Conservation (phyloP, 345 rosid genomes). For the Raphanus raphanistrum region DNA sequence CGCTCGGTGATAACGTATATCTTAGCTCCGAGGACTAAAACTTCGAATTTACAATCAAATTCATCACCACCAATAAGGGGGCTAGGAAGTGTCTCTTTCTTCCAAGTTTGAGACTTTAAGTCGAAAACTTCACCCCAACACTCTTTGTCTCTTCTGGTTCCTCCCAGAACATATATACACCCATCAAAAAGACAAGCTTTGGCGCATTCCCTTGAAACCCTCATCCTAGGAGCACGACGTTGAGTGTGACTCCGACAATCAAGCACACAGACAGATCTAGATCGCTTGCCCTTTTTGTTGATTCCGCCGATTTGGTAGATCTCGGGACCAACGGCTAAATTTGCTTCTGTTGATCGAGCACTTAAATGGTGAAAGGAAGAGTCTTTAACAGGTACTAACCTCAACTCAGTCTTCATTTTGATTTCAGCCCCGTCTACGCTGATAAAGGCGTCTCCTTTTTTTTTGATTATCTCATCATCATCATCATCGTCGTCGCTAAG, state of each 20-base stretch:
- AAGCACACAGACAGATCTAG: background rate
- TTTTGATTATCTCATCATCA: background rate
- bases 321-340: conserved; percentile 43
- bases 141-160: background rate
- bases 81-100: background rate
- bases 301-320: conserved; percentile 62
- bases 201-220: conserved; percentile 53
- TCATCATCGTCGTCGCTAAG: background rate
- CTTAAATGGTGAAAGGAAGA: background rate
- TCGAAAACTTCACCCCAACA: conserved; percentile 20
- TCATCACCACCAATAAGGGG: background rate
- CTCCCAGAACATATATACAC: conserved; percentile 52
- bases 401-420: background rate
- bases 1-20: background rate
- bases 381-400: background rate
- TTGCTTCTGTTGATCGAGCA: conserved; percentile 1
- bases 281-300: background rate
- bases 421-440: background rate
- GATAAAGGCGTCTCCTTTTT: background rate
- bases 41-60: background rate
- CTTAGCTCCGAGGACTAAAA: background rate
- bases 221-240: conserved; percentile 34
- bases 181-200: conserved; percentile 48
- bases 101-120: conserved; percentile 17
- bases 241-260: background rate